Evolutionary conservation across 495 filamentous ascomycete genomes (phyloP).

Genomic region (Tuber calosporum): DNA sequence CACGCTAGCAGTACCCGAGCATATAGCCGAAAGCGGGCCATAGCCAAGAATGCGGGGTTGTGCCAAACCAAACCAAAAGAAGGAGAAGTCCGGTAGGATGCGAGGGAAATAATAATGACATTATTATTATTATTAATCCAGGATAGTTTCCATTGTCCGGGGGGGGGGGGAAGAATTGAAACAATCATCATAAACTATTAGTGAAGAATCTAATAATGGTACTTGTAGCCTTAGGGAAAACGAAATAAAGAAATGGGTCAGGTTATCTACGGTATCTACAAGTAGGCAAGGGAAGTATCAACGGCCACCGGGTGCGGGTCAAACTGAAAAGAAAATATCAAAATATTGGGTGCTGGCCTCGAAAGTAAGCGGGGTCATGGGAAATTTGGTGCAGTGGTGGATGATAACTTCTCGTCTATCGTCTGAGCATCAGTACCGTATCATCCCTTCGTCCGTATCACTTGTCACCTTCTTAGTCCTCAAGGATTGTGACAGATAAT

Average conservation of each 20-base stretch:
- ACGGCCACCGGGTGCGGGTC: too few species aligned
- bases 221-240: too few species aligned
- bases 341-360: not conserved
- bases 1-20: not conserved
- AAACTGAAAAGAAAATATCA: not conserved
- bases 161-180: not conserved
- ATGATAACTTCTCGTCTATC: not conserved
- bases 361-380: not conserved
- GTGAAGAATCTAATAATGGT: too few species aligned
- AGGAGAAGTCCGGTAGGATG: not conserved
- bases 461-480: too few species aligned
- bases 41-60: constrained; percentile 1
- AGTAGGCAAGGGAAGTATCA: too few species aligned
- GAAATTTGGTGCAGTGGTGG: not conserved
- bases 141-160: not conserved
- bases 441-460: too few species aligned
- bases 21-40: not conserved
- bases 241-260: too few species aligned
- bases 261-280: too few species aligned
- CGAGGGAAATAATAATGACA: not conserved
- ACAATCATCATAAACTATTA: too few species aligned
- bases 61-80: not conserved
- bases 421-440: not conserved
- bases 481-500: too few species aligned
- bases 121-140: not conserved